Percentiles rank a stretch among this genome's conserved stretches.
phyloP scores from a whole-genome alignment of 192 early-diverging fungal species.

The Coemansia interrupta region DNA sequence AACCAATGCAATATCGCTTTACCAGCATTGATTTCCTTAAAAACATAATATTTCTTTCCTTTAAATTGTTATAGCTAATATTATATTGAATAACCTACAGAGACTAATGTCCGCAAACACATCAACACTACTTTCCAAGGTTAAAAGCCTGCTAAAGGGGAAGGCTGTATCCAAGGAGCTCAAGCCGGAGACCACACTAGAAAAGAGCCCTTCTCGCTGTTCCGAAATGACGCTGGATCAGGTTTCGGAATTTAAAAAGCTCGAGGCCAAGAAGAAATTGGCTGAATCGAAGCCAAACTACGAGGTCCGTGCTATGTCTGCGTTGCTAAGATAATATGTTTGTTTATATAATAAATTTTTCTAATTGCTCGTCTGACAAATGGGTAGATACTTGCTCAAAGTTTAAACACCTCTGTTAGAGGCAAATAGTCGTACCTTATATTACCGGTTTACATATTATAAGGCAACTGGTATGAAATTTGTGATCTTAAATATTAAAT shows the following conservation, averaged over 20 bases:
- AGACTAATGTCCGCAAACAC: background rate
- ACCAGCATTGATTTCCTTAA: no score
- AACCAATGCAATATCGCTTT: no score
- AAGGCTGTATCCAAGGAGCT: conserved; percentile 2
- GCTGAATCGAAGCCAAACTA: background rate
- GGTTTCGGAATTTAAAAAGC: background rate
- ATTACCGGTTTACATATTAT: background rate
- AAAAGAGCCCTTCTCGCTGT: background rate
- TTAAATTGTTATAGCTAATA: no score
- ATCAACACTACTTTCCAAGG: background rate
- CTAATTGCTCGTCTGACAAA: background rate
- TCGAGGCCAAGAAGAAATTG: background rate
- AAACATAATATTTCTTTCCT: no score
- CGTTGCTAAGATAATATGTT: background rate
- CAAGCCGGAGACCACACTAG: background rate
- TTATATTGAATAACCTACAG: background rate
- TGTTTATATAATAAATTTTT: no score
- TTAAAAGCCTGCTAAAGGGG: background rate
- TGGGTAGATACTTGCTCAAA: no score
- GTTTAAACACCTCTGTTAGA: background rate
- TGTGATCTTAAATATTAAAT: background rate
- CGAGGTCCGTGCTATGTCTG: conserved; percentile 2
- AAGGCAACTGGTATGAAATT: background rate
- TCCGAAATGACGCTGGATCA: conserved; percentile 6
- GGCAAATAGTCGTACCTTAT: background rate